These are phyloP conservation scores for Saprolegnia parasitica DNA, from an alignment of 352 stramenopile genomes.

Conservation along the genomic window DNA sequence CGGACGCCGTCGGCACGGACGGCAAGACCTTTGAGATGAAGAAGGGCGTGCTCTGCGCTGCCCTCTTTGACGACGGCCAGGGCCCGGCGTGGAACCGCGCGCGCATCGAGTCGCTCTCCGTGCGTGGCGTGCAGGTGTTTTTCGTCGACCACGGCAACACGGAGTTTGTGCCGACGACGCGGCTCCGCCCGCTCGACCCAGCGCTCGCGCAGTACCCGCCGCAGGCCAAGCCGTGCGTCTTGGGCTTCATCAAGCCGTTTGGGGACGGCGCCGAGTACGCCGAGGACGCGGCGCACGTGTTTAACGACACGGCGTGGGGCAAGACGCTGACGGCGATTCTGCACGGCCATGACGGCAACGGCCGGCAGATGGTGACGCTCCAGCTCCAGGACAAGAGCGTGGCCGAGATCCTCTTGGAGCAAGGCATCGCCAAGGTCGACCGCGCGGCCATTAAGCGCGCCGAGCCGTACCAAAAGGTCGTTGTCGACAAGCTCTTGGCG, in stretches of 20 bases:
- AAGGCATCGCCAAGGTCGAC: slow-evolving; percentile 85
- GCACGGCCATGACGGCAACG: slow-evolving; percentile 64
- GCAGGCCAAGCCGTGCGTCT: slow-evolving; percentile 77
- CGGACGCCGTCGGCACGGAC: slow-evolving; percentile 74
- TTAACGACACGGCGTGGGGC: slow-evolving; percentile 89
- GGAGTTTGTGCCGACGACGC: slow-evolving; percentile 70
- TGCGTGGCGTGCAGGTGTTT: slow-evolving; percentile 70
- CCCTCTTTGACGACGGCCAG: slow-evolving; percentile 94
- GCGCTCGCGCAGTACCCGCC: slow-evolving; percentile 86
- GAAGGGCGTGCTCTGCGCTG: slow-evolving; percentile 86
- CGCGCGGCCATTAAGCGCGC: slow-evolving; percentile 67
- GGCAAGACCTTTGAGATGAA: slow-evolving; percentile 89
- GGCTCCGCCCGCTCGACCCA: slow-evolving; percentile 88
- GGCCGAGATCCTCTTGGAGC: slow-evolving; percentile 84
- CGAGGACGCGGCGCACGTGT: slow-evolving; percentile 85
- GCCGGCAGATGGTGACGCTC: slow-evolving; percentile 66
- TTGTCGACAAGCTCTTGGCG: slow-evolving; percentile 84
- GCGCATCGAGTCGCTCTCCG: slow-evolving; percentile 78
- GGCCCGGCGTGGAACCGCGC: slow-evolving; percentile 93
- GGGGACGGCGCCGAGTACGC: slow-evolving; percentile 88
- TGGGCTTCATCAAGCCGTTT: slow-evolving; percentile 84
- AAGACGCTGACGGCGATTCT: slow-evolving; percentile 82
- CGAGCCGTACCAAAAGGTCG: slow-evolving; percentile 65
- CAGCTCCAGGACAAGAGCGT: slow-evolving; percentile 81
- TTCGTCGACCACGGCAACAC: slow-evolving; percentile 97